Percentiles rank a stretch among this genome's conserved stretches.
Conservation (phyloP, 352 stramenopile species). For the Peronospora farinosa region DNA sequence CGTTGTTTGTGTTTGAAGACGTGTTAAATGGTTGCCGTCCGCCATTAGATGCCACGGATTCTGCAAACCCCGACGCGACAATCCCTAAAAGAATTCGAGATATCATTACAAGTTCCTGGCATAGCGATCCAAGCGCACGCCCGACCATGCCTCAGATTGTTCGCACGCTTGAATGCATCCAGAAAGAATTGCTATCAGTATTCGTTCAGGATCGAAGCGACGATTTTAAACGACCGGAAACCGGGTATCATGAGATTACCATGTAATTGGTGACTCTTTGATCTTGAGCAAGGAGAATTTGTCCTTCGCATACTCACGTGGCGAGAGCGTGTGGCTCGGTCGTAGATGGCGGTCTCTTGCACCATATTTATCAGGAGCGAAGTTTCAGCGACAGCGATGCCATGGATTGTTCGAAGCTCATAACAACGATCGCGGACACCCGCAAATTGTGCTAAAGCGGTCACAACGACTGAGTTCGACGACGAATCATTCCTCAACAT, state of each 20-base stretch:
- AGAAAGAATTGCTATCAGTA: slow-evolving; percentile 49
- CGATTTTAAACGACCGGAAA: slow-evolving; percentile 26
- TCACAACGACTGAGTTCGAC: slow-evolving; percentile 20
- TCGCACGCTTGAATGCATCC: slow-evolving; percentile 38
- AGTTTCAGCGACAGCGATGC: slow-evolving; percentile 30
- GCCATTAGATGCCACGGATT: slow-evolving; percentile 27
- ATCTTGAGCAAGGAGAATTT: slow-evolving; percentile 38
- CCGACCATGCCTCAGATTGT: slow-evolving; percentile 49
- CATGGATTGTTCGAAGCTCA: slow-evolving; percentile 48
- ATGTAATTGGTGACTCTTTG: slow-evolving; percentile 24
- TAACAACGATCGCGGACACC: slow-evolving; percentile 39
- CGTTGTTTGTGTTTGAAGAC: slow-evolving; percentile 45
- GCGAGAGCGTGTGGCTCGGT: slow-evolving; percentile 41
- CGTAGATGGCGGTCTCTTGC: slow-evolving; percentile 55
- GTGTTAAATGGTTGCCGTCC: slow-evolving; percentile 45
- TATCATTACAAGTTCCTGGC: slow-evolving; percentile 52
- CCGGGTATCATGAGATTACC: slow-evolving; percentile 5
- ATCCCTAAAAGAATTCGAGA: slow-evolving; percentile 46
- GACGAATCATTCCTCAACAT: slow-evolving; percentile 10
- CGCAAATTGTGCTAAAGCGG: slow-evolving; percentile 35
- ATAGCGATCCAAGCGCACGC: slow-evolving; percentile 39
- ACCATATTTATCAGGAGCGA: slow-evolving; percentile 36
- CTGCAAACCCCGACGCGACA: slow-evolving; percentile 2
- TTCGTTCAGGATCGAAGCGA: slow-evolving; percentile 47
- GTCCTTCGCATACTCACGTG: slow-evolving; percentile 16